phyloP scores from a whole-genome alignment of 257 asterid genomes.

The Fraxinus excelsior region DNA sequence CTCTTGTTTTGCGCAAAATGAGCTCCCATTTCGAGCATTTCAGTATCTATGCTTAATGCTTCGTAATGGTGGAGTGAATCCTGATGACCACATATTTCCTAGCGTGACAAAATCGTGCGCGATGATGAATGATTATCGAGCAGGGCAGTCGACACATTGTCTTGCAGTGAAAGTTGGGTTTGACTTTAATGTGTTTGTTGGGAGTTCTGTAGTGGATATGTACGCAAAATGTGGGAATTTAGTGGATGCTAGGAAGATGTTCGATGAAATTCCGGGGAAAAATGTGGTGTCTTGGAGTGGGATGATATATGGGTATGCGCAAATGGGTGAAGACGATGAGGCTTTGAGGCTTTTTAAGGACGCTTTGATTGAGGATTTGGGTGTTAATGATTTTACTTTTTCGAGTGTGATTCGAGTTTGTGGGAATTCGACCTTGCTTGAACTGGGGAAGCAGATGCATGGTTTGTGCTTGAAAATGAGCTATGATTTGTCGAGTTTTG shows the following conservation, averaged over 20 bases:
- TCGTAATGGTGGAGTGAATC: constrained; percentile 34
- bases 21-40: constrained; percentile 59
- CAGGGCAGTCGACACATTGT: constrained; percentile 69
- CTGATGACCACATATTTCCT: constrained; percentile 67
- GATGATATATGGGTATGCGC: constrained; percentile 79
- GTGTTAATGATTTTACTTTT: constrained; percentile 79
- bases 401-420: constrained; percentile 81
- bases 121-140: constrained; percentile 26
- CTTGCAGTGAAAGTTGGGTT: constrained; percentile 53
- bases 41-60: constrained; percentile 55
- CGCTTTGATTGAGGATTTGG: constrained; percentile 54
- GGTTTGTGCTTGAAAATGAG: constrained; percentile 65
- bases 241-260: constrained; percentile 63
- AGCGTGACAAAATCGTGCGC: constrained; percentile 67
- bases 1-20: constrained; percentile 68
- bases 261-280: constrained; percentile 79
- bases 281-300: constrained; percentile 93
- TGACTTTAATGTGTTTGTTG: constrained; percentile 62
- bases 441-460: constrained; percentile 82
- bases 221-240: constrained; percentile 71
- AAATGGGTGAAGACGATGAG: constrained; percentile 68
- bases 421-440: constrained; percentile 69
- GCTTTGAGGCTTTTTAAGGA: constrained; percentile 68
- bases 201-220: constrained; percentile 80
- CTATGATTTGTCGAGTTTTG: constrained; percentile 54